Evolutionary conservation across 305 asterid species (phyloP).

Genomic region (Fraxinus platypoda): DNA sequence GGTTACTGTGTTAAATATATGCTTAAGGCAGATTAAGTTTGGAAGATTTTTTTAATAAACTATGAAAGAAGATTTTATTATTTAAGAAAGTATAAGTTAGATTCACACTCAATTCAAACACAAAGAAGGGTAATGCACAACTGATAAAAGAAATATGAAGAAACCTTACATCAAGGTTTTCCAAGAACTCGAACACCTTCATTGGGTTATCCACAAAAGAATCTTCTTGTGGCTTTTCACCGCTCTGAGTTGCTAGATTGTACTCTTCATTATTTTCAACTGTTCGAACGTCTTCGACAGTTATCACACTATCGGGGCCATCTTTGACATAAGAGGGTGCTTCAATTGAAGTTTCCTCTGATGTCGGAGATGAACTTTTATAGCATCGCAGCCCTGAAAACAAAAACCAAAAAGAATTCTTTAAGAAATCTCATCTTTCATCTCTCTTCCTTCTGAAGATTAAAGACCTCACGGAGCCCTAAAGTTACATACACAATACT

Average conservation of each 20-base stretch:
- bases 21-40: neutral
- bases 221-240: constrained; percentile 34
- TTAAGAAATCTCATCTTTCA: neutral
- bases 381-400: constrained; percentile 34
- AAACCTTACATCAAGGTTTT: constrained; percentile 46
- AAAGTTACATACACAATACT: neutral
- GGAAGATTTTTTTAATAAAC: neutral
- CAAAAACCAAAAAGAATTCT: neutral
- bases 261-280: constrained; percentile 26
- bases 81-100: neutral
- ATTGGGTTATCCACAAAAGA: constrained; percentile 12
- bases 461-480: neutral
- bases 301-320: constrained; percentile 20
- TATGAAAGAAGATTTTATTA: neutral
- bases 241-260: constrained; percentile 15
- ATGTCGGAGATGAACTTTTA: constrained; percentile 27
- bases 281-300: constrained; percentile 20
- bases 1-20: neutral
- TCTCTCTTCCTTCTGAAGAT: neutral
- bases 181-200: constrained; percentile 37
- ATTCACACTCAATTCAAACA: neutral
- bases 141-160: neutral
- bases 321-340: constrained; percentile 14
- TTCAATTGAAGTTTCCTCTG: constrained; percentile 27
- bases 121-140: neutral